A percentile compares a stretch with the other conserved stretches of the same genome.
phyloP scores from a whole-genome alignment of 2,329 filamentous ascomycete genomes.

The Didymella exigua region DNA sequence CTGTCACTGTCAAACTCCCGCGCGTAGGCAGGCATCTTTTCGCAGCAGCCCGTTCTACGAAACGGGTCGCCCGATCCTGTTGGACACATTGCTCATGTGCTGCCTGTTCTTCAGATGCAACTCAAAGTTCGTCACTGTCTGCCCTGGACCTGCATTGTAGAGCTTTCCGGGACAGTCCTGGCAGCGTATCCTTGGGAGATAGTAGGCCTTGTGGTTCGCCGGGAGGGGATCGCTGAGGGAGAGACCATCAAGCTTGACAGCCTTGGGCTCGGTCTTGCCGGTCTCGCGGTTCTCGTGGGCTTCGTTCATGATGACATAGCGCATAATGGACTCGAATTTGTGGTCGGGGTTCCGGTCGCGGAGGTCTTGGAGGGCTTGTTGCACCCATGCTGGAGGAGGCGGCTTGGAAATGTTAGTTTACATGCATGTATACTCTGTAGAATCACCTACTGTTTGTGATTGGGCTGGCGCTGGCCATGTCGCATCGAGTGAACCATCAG shows the following conservation, averaged over 20 bases:
- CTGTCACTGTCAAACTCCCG: not conserved
- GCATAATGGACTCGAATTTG: conserved; percentile 88
- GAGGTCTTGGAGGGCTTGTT: conserved; percentile 72
- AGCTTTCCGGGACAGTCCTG: conserved; percentile 91
- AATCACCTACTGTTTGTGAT: conserved; percentile 65
- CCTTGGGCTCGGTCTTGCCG: conserved; percentile 54
- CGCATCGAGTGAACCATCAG: conserved; percentile 68
- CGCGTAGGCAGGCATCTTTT: not conserved
- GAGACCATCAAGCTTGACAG: conserved; percentile 60
- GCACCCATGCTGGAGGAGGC: conserved; percentile 85
- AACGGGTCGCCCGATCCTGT: conserved; percentile 32
- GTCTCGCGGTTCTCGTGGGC: conserved; percentile 55
- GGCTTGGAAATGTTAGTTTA: conserved; percentile 62
- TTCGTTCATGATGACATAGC: conserved; percentile 79
- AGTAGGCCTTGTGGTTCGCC: conserved; percentile 75
- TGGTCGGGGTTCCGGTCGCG: conserved; percentile 75
- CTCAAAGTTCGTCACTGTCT: conserved; percentile 88
- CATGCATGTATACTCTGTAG: not conserved
- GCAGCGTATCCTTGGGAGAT: conserved; percentile 87
- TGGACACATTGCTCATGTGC: conserved; percentile 59
- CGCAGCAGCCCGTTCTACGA: not conserved
- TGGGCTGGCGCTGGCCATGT: conserved; percentile 63
- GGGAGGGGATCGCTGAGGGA: conserved; percentile 59
- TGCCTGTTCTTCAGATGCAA: conserved; percentile 85
- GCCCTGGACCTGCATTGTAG: conserved; percentile 87